These are phyloP conservation scores for Triticum turgidum DNA, from an alignment of 176 grass and related monocot genomes.

Conservation along the genomic window DNA sequence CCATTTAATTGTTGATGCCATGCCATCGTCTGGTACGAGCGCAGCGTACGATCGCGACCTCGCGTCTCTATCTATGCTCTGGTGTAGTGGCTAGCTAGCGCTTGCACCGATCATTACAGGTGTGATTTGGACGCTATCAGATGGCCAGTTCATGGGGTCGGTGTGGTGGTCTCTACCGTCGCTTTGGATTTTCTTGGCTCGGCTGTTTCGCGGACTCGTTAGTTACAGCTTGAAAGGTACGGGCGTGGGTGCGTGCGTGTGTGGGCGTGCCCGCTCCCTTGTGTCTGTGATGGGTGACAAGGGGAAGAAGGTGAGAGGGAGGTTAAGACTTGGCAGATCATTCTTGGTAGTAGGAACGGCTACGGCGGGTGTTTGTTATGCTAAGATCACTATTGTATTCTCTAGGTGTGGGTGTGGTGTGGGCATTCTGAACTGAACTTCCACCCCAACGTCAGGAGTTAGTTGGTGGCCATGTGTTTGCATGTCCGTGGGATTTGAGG, in stretches of 20 bases:
- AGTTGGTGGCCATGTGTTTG: too few relatives aligned
- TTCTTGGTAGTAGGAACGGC: slow-evolving; percentile 17
- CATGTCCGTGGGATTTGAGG: neutral
- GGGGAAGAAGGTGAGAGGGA: slow-evolving; percentile 16
- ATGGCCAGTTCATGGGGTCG: slow-evolving; percentile 1
- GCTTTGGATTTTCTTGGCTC: slow-evolving; percentile 30
- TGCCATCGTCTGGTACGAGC: neutral
- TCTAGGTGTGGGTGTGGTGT: neutral
- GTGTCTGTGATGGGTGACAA: neutral
- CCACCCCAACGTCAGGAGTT: neutral
- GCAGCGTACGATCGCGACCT: neutral
- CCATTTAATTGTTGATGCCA: slow-evolving; percentile 15
- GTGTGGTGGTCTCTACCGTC: neutral
- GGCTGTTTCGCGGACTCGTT: neutral
- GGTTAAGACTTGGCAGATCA: neutral
- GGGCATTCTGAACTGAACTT: neutral
- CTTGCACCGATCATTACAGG: neutral
- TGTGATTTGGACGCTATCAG: slow-evolving; percentile 32
- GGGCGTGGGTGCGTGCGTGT: slow-evolving; percentile 9
- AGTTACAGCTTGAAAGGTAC: neutral
- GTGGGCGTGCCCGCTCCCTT: neutral
- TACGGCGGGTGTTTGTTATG: neutral
- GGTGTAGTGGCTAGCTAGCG: neutral
- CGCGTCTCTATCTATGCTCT: neutral
- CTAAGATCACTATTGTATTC: neutral